Evolutionary conservation across 768 basidiomycete genomes (phyloP), one percentile per base, ranked within the genome.

Genomic region (Tricholoma flavovirens): DNA sequence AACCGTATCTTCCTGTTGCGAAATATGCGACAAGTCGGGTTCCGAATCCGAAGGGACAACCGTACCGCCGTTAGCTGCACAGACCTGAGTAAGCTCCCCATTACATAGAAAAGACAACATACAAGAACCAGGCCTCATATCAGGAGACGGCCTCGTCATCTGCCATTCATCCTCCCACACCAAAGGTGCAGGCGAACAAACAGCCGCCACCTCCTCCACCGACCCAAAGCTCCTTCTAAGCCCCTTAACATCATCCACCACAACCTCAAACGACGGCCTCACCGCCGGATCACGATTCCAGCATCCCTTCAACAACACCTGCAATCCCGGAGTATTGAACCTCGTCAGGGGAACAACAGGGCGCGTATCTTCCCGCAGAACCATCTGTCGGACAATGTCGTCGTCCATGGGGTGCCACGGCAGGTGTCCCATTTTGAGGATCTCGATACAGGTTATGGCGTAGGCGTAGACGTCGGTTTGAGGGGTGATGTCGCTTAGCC

Each of bases 391-490:
- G 22, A 87, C 80, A 0, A 73, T 69, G 4, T 75, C 73, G 53
- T 87, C 83, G 49, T 81, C 77, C 57, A 75, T 66, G 12, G 71
- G 64, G 6, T 73, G 68, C 83, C 84, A 87, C 1, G 86, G 84
- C 51, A 86, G 67, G 56, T 79, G 77, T 4, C 85, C 86, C 71
- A 83, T 80, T 0, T 78, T 76, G 22, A 87, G 69, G 53, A 87
- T 79, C 65, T 88, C 86, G 9, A 83, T 70, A 55, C 84, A 87
- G 40, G 76, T 75, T 53, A 90, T 83, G 0, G 83, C 82, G 64
- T 80, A 91, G 1, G 87, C 79, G 53, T 87, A 91, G 4, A 88
- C 80, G 64, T 90, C 88, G 49, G 77, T 78, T 29, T 81, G 76
- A 2, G 73, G 67, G 0, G 83, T 88, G 3, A 59, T 51, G 53